phyloP scores from a whole-genome alignment of 2,329 filamentous ascomycete species.

The Xylariaceae sp. region DNA sequence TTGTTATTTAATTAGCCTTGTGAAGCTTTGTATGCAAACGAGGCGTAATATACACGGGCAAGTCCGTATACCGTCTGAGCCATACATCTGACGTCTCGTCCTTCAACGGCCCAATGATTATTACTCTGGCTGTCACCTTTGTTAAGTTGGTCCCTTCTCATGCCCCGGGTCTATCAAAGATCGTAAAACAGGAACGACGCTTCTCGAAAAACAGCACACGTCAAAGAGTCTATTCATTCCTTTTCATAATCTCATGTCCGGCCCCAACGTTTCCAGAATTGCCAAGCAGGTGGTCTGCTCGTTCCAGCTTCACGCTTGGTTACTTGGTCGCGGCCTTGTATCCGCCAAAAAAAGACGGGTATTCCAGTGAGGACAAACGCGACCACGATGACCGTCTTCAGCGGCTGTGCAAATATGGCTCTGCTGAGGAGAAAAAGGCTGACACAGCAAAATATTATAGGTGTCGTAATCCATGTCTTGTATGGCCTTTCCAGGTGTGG shows the following conservation, averaged over 20 bases:
- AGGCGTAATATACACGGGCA: neutral
- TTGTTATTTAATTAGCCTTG: slow-evolving; percentile 7
- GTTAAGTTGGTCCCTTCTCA: neutral
- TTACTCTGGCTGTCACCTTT: slow-evolving; percentile 1
- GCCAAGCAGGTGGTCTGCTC: slow-evolving; percentile 47
- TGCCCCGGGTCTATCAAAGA: neutral
- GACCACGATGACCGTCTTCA: slow-evolving; percentile 85
- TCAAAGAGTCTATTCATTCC: slow-evolving; percentile 11
- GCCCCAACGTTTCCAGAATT: slow-evolving; percentile 53
- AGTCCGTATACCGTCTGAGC: neutral
- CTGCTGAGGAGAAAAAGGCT: slow-evolving; percentile 86
- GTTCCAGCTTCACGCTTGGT: slow-evolving; percentile 41
- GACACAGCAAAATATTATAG: slow-evolving; percentile 97
- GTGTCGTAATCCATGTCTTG: slow-evolving; percentile 92
- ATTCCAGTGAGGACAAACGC: slow-evolving; percentile 79
- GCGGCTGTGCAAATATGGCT: slow-evolving; percentile 82
- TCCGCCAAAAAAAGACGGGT: slow-evolving; percentile 84
- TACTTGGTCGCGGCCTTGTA: slow-evolving; percentile 59
- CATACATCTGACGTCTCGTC: neutral
- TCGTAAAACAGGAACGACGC: neutral
- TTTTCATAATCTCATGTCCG: slow-evolving; percentile 25
- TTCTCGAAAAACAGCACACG: slow-evolving; percentile 15
- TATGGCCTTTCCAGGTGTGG: slow-evolving; percentile 87
- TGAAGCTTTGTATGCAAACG: neutral
- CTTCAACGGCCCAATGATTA: neutral